phyloP scores from a whole-genome alignment of 306 rosid genomes.

The Cicer pinnatifidum region DNA sequence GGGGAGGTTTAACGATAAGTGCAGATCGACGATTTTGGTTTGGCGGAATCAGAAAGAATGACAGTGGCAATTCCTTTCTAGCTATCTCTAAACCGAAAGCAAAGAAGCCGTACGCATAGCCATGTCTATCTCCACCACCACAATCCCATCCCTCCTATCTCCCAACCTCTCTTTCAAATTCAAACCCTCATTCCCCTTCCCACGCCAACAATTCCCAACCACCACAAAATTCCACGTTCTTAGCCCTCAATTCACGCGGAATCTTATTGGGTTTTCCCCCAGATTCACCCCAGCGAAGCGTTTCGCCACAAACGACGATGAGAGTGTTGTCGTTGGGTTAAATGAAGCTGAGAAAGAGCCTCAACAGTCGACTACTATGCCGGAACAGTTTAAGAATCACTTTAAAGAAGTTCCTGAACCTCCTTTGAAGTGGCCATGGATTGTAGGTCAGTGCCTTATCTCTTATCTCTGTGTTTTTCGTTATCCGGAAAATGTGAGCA shows the following conservation, averaged over 20 bases:
- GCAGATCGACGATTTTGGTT: not conserved
- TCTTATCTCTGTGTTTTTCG: conserved; percentile 20
- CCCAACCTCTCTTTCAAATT: conserved; percentile 53
- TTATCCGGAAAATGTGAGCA: conserved; percentile 12
- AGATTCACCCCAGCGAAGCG: conserved; percentile 48
- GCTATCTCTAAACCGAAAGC: conserved; percentile 8
- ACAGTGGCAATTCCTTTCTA: conserved; percentile 12
- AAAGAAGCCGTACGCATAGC: conserved; percentile 20
- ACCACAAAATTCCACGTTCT: conserved; percentile 47
- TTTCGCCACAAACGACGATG: conserved; percentile 41
- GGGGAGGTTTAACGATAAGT: not conserved
- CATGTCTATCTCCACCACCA: conserved; percentile 67
- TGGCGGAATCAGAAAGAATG: not conserved
- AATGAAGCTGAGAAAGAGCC: conserved; percentile 64
- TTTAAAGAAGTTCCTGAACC: conserved; percentile 74
- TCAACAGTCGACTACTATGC: conserved; percentile 72
- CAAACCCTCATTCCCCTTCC: conserved; percentile 42
- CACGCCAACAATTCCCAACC: conserved; percentile 31
- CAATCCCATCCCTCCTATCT: conserved; percentile 52
- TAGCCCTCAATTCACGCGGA: conserved; percentile 35
- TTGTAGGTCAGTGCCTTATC: conserved; percentile 60
- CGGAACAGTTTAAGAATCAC: conserved; percentile 73
- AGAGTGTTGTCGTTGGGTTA: conserved; percentile 25
- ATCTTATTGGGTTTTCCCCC: conserved; percentile 42
- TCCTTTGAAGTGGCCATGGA: conserved; percentile 82